Evolutionary conservation across 169 alveolate genomes (phyloP), one percentile per base, ranked within the genome.

Genomic region (Plasmodium coatneyi): DNA sequence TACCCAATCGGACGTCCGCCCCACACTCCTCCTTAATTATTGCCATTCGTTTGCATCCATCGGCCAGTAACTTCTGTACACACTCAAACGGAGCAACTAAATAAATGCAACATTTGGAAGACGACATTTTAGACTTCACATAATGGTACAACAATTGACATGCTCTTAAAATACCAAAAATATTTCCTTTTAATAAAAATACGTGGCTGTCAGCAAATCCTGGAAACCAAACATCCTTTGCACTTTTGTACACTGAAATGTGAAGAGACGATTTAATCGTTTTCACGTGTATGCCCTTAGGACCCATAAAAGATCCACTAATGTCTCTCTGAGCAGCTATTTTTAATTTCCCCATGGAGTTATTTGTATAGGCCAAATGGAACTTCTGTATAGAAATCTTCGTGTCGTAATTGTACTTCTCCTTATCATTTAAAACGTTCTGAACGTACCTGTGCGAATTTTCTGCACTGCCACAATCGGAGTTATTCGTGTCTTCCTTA

Each of bases 131-230:
- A 12, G 92, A 83, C 52, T 83, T 83, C 52, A 83, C 92, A 71
- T 83, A 83, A 83, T 83, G 92, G 54, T 83, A 83, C 52, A 83
- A 22, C 28, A 83, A 70, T 71, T 83, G 92, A 16, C 92, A 83
- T 83, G 92, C 92, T 71, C 92, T 83, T 83, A 83, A 83, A 71
- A 83, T 83, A n/a, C 92, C 92, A 71, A 83, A 83, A 39, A 83
- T 83, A 83, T 83, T 83, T 71, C 92, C 92, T 71, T 83, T 83
- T 71, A 83, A 71, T 83, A 83, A 83, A 83, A 83, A 83, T 1
- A 83, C 92, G 71, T 83, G 92, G 46, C 92, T 83, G 52, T 83
- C 92, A n/a, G 92, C 92, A 83, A 83, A 83, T 3, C 92, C 92
- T 12, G 92, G 92, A 83, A 83, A 83, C 92, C 92, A 83, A 32